Base-by-base conservation (phyloP, 495 filamentous ascomycete genomes). In the Hyaloscypha finlandica region DNA sequence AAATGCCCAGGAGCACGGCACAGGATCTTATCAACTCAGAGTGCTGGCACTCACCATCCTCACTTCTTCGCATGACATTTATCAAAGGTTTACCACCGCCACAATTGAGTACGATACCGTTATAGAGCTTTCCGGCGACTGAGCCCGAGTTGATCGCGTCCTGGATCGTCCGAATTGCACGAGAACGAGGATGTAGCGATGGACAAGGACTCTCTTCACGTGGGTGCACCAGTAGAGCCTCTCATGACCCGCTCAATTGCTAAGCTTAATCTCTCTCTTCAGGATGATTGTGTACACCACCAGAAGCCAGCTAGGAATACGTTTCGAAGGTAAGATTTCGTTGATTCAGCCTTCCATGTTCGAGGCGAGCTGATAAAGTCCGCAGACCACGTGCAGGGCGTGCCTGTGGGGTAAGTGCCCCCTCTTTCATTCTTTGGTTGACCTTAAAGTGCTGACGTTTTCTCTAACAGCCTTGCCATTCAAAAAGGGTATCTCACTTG, bases 321-420 rank as follows among this genome's bases (percentile, higher is more conserved):
- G 11, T 63, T 63, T 35, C 61, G 61, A 54, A 53, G 48, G 61
- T 63, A 63, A 25, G 25, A 25, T 25, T 25, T 1, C 14, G 61
- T 63, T 32, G n/a, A 54, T 16, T 19, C 8, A 33, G 25, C 45
- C 61, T n/a, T 16, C 22, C 22, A 6, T 3, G 29, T n/a, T 4
- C 22, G 6, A 30, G 22, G 31, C 1, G 4, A 6, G 48, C 9
- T 32, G 16, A 8, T 55, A 22, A 19, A 33, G 35, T 4, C 11
- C 22, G n/a, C 16, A 65, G 63, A 48, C 55, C 55, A 22, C 63
- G 63, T 22, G 52, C 63, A 20, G 63, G 63, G 29, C 63, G 63
- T 35, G 63, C 63, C 12, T 65, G 63, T 33, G 52, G 52, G 53
- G 63, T 65, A 42, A 65, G 30, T 53, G 11, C 9, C 16, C 42